Base-by-base conservation (phyloP, 2,329 filamentous ascomycete species). In the Plenodomus tracheiphilus region DNA sequence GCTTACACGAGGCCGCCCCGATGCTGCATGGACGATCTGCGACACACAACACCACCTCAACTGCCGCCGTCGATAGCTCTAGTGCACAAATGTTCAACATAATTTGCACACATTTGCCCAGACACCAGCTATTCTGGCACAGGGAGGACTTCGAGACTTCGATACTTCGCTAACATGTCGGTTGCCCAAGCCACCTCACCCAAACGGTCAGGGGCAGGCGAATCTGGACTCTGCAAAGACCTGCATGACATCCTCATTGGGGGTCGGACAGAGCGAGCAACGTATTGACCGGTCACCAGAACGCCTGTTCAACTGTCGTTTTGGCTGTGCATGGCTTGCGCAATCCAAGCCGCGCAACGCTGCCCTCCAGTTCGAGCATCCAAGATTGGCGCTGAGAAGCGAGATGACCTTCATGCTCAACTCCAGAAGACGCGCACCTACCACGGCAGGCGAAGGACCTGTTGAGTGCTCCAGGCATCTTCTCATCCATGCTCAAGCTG, bases 371-470 rank as follows among this genome's bases (percentile, higher is more conserved):
- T 40, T 46, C 37, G 42, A 39, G 37, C 42, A 18, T 16, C 37
- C 34, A 50, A 28, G 37, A 15, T 52, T 47, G 35, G 47, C 47
- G 28, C 17, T 39, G 39, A 45, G 53, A 54, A 65, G 62, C 62
- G 64, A 67, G 62, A 66, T 64, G 56, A 61, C 50, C 25, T 49
- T 54, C 49, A 59, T 58, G 61, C 60, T 57, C 50, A 44, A 30
- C 34, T 40, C 39, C 45, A 17, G 18, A 28, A 22, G 32, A 41
- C 43, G 53, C 50, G 41, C 43, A 47, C 48, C 58, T 53, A 56
- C 54, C 51, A 64, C 36, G 47, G 22, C 39, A 47, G 18, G 56
- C 56, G 56, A 47, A 47, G 41, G 43, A 47, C 37, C 51, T 53
- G 51, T 57, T 44, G 59, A 50, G 51, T 50, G 49, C 47, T 50